These are phyloP conservation scores for Daedaleopsis sinensis DNA, from an alignment of 768 basidiomycete genomes.

Conservation along the genomic window DNA sequence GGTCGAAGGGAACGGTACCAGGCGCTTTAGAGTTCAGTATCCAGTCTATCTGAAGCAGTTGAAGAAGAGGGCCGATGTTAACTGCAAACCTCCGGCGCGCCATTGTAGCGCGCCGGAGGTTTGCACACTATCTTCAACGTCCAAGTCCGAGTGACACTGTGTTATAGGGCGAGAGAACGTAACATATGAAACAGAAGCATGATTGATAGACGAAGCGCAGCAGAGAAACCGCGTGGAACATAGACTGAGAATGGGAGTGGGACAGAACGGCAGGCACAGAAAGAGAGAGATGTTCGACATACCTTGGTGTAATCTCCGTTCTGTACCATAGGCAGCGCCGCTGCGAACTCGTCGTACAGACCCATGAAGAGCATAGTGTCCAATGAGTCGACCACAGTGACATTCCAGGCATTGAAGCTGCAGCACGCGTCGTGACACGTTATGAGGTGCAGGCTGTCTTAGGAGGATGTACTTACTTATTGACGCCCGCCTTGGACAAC, in stretches of 20 bases:
- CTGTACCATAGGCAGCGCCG: constrained; percentile 58
- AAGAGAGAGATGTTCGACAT: constrained; percentile 19
- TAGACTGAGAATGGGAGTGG: too few species aligned
- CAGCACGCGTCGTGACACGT: not conserved
- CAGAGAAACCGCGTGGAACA: too few species aligned
- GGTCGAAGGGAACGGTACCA: too few species aligned
- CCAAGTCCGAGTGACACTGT: constrained; percentile 10
- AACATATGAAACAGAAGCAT: too few species aligned
- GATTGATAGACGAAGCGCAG: too few species aligned
- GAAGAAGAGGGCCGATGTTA: too few species aligned
- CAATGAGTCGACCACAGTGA: constrained; percentile 76
- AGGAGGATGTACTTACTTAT: constrained; percentile 46
- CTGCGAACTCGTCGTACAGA: constrained; percentile 65
- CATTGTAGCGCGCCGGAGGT: too few species aligned
- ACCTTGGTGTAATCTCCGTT: constrained; percentile 53
- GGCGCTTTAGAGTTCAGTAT: too few species aligned
- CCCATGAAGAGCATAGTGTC: constrained; percentile 86
- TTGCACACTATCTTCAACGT: too few species aligned
- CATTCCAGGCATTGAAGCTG: constrained; percentile 82
- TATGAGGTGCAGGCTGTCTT: not conserved
- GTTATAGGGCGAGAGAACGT: not conserved
- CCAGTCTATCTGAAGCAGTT: too few species aligned
- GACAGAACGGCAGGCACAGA: too few species aligned
- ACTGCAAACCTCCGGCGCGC: too few species aligned
- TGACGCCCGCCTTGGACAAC: constrained; percentile 43